phyloP scores from a whole-genome alignment of 345 rosid species.

The Citrus glauca region DNA sequence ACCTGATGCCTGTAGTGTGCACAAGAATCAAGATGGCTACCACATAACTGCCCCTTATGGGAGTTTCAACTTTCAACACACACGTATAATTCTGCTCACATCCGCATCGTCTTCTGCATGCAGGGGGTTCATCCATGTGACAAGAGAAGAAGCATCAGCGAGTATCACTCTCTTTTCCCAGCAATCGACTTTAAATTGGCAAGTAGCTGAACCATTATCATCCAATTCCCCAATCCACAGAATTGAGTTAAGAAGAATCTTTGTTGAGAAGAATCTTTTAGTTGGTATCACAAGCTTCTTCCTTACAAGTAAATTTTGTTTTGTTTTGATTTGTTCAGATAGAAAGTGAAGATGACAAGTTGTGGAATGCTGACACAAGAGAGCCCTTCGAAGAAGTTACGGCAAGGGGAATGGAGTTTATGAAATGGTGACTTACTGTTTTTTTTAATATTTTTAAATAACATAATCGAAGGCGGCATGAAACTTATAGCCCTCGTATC shows the following conservation, averaged over 20 bases:
- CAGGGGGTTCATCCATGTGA: conserved; percentile 84
- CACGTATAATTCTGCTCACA: too few relatives aligned
- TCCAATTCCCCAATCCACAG: background rate
- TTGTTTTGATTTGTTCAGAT: conserved; percentile 31
- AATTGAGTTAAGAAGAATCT: too few relatives aligned
- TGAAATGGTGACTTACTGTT: conserved; percentile 41
- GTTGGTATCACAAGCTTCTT: background rate
- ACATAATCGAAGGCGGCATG: background rate
- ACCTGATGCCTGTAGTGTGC: background rate
- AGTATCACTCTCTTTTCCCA: conserved; percentile 52
- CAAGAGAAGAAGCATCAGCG: conserved; percentile 56
- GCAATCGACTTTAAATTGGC: conserved; percentile 67
- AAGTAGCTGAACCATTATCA: conserved; percentile 12
- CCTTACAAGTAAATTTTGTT: too few relatives aligned
- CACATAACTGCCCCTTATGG: too few relatives aligned
- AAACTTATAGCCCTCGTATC: background rate
- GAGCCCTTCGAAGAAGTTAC: conserved; percentile 54
- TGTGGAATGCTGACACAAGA: conserved; percentile 48
- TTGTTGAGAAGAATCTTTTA: too few relatives aligned
- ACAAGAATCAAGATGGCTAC: too few relatives aligned
- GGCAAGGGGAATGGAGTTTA: conserved; percentile 53
- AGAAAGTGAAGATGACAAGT: conserved; percentile 60
- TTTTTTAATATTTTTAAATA: too few relatives aligned
- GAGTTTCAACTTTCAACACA: too few relatives aligned
- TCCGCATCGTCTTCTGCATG: background rate